Base-by-base conservation (phyloP, 768 basidiomycete genomes). In the Mycena rosella region DNA sequence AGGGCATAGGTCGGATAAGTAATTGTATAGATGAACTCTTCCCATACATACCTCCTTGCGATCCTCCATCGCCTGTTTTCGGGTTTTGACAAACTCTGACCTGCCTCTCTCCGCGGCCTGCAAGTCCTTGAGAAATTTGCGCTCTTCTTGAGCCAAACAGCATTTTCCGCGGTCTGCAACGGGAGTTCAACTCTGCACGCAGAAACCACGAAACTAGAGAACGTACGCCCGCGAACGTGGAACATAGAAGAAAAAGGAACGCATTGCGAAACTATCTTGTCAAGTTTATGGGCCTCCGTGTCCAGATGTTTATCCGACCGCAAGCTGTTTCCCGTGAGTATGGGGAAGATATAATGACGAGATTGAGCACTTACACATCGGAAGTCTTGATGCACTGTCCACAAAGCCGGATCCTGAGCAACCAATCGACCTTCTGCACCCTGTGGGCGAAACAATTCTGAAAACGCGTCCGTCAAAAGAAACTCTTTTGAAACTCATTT, bases 391-490 rank as follows among this genome's bases (percentile, higher is more conserved):
- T 53, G 49, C 78, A 80, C 53, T 60, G 60, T 32, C 65, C 67
- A 60, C 77, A 78, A 2, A 74, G 72, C 17, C 78, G 75, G 9
- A 73, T 66, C 22, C 76, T 71, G 34, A 79, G 53, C 11, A 71
- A 27, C 32, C 77, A 79, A 58, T 79, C 74, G 34, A 77, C 72
- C 38, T 69, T 71, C 44, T 68, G 61, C 14, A 68, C 72, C 42
- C 71, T 73, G 32, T 27, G 34, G 9, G 66, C 47, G 14, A 70
- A 45, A 56, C 76, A 78, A 30, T 73, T 77, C 74, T 78, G 65
- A 6, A 34, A 68, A 15, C 5, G 24, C 34, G 13, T 27, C 5
- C 20, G 5, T 67, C 22, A 51, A 18, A 5, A n/a, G n/a, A 7
- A 29, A 10, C 4, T 27, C n/a, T n/a, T 47, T 15, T 5, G 17